Evolutionary conservation across 306 rosid species (phyloP).

Genomic region (Pyrus pyrifolia): DNA sequence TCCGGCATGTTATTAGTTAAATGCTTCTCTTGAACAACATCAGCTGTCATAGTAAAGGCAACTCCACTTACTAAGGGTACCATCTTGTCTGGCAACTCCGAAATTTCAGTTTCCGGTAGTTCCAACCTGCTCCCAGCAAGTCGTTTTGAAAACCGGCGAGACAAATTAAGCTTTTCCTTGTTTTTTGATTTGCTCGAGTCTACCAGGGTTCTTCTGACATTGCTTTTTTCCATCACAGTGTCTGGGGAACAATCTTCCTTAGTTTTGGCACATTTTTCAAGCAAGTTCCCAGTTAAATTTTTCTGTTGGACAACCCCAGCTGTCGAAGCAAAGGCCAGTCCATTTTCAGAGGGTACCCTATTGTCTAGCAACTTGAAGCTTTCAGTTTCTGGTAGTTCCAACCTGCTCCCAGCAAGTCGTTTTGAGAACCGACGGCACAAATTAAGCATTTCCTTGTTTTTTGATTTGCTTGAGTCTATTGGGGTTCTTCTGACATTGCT

Average conservation of each 20-base stretch:
- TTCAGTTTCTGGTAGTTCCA: background rate
- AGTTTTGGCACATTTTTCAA: constrained; percentile 26
- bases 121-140: constrained; percentile 52
- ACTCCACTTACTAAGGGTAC: constrained; percentile 20
- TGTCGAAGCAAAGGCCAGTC: background rate
- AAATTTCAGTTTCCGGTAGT: constrained; percentile 24
- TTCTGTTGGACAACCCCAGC: constrained; percentile 30
- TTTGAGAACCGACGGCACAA: constrained; percentile 50
- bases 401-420: constrained; percentile 40
- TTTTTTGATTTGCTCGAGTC: constrained; percentile 26
- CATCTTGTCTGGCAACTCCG: constrained; percentile 20
- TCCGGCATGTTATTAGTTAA: constrained; percentile 25
- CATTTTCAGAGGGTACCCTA: background rate
- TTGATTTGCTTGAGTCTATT: constrained; percentile 25
- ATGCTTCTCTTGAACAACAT: constrained; percentile 26
- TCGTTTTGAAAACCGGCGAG: constrained; percentile 55
- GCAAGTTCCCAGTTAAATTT: constrained; percentile 25
- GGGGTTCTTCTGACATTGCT: background rate
- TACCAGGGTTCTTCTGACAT: background rate
- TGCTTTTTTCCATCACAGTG: background rate
- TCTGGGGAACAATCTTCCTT: constrained; percentile 16
- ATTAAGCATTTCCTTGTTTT: constrained; percentile 26
- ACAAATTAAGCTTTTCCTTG: constrained; percentile 31
- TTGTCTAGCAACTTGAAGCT: background rate
- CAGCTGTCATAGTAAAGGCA: constrained; percentile 21